Base-by-base conservation (phyloP, 2,329 filamentous ascomycete genomes). In the Microcyclosporella mali region DNA sequence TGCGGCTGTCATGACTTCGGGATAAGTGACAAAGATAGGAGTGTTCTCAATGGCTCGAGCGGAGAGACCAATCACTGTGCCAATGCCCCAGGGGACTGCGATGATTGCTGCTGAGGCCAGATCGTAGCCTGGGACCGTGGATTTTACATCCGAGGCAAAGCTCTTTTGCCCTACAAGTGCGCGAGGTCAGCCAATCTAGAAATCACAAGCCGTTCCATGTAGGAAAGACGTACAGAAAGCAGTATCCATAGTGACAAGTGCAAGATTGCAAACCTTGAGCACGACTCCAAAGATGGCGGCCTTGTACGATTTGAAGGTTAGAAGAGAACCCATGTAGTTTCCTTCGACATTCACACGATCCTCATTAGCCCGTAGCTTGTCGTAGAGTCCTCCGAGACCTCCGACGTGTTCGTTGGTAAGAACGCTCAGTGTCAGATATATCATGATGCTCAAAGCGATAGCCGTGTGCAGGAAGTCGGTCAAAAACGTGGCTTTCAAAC, bases 171-270 rank as follows among this genome's bases (percentile, higher is more conserved):
- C n/a, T n/a, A n/a, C n/a, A n/a, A n/a, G n/a, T n/a, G n/a, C n/a
- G n/a, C n/a, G n/a, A n/a, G n/a, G n/a, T n/a, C n/a, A n/a, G n/a
- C n/a, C n/a, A n/a, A n/a, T n/a, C n/a, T n/a, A n/a, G n/a, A n/a
- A n/a, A n/a, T n/a, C n/a, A n/a, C n/a, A n/a, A n/a, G n/a, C n/a
- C n/a, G n/a, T n/a, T n/a, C n/a, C n/a, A n/a, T n/a, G n/a, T n/a
- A n/a, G n/a, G n/a, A n/a, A n/a, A n/a, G n/a, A n/a, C n/a, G n/a
- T n/a, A 36, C 70, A 75, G 56, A 75, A 75, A 1, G 67, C 71
- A 3, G 71, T 75, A 48, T 75, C 68, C 70, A 75, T 74, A 3
- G 72, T 60, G 0, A 74, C 72, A 0, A 73, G 60, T 6, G 68
- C 70, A n/a, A 74, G 56, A 40, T 74, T 74, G 12, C 70, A 71